Evolutionary conservation across 306 rosid genomes (phyloP).

Genomic region (Nissolia schottii): DNA sequence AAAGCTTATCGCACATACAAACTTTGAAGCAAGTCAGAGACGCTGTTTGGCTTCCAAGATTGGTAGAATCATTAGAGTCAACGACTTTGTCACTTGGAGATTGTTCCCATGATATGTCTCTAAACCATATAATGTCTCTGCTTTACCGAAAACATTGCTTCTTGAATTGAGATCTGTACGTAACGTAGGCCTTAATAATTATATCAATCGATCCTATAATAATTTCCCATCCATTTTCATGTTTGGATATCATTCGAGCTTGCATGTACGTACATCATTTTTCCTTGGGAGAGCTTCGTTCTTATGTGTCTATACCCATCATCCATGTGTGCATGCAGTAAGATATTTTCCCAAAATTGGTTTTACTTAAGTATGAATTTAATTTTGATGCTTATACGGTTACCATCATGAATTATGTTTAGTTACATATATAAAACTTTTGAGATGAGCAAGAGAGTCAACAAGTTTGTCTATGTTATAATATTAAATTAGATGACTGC

Average conservation of each 20-base stretch:
- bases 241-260: not conserved
- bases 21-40: slow-evolving; percentile 61
- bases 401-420: too few species aligned
- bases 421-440: too few species aligned
- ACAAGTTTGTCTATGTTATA: too few species aligned
- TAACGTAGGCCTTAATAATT: not conserved
- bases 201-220: not conserved
- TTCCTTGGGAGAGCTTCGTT: too few species aligned
- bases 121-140: slow-evolving; percentile 39
- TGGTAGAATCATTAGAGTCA: slow-evolving; percentile 39
- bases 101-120: slow-evolving; percentile 6
- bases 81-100: slow-evolving; percentile 19
- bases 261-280: not conserved
- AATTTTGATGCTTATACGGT: too few species aligned
- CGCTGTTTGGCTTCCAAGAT: slow-evolving; percentile 51
- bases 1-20: slow-evolving; percentile 42
- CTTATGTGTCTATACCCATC: too few species aligned
- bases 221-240: not conserved
- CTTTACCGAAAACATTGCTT: slow-evolving; percentile 38
- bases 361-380: too few species aligned
- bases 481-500: too few species aligned
- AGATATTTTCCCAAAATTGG: too few species aligned
- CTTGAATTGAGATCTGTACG: not conserved
- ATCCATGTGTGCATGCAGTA: too few species aligned
- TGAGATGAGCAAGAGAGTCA: too few species aligned